These are phyloP conservation scores for Aureobasidium sp. DNA, from an alignment of 2,329 filamentous ascomycete species.

Conservation along the genomic window DNA sequence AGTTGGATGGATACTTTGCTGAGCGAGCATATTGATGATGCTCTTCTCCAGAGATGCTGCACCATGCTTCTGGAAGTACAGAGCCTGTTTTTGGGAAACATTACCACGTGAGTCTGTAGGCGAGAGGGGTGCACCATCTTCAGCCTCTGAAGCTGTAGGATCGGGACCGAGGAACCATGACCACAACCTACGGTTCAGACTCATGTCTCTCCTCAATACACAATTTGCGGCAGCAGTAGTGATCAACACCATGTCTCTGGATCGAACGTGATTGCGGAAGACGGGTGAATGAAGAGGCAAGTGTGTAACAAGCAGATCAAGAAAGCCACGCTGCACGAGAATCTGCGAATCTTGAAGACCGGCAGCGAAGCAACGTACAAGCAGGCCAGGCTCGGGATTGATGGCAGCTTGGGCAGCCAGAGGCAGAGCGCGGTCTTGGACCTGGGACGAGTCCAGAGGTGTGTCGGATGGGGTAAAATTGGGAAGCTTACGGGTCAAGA, in stretches of 20 bases:
- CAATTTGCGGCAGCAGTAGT: conserved; percentile 79
- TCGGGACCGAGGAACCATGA: conserved; percentile 88
- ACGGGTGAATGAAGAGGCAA: conserved; percentile 77
- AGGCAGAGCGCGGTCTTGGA: conserved; percentile 15
- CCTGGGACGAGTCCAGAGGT: neutral
- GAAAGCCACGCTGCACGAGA: conserved; percentile 85
- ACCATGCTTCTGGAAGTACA: conserved; percentile 76
- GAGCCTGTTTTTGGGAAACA: conserved; percentile 47
- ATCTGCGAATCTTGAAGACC: conserved; percentile 81
- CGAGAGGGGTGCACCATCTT: conserved; percentile 20
- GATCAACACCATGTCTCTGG: conserved; percentile 70
- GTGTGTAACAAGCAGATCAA: conserved; percentile 86
- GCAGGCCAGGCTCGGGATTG: conserved; percentile 80
- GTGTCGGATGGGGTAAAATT: conserved; percentile 46
- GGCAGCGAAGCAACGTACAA: conserved; percentile 85
- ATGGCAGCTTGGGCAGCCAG: conserved; percentile 60
- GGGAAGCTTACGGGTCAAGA: conserved; percentile 71
- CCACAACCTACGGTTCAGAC: conserved; percentile 89
- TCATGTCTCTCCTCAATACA: conserved; percentile 88
- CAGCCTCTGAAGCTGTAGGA: conserved; percentile 29
- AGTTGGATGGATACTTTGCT: conserved; percentile 44
- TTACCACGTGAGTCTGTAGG: conserved; percentile 36
- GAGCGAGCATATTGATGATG: conserved; percentile 66
- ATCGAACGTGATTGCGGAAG: conserved; percentile 64
- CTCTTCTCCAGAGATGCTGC: conserved; percentile 65